Conservation (phyloP, 192 early-diverging fungal species). For the Podila minutissima region DNA sequence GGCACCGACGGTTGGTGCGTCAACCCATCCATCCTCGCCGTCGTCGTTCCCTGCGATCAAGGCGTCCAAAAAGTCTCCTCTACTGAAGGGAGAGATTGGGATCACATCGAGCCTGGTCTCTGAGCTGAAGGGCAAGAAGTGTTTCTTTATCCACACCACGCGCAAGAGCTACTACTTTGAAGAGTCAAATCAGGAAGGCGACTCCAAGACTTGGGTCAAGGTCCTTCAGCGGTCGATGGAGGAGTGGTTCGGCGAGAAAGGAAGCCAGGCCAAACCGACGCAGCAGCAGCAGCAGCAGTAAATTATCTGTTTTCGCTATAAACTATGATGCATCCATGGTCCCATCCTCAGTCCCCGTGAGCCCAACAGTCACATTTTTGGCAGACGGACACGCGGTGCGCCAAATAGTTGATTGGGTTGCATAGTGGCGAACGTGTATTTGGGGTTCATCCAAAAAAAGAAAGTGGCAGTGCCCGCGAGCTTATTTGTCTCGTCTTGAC, state of each 20-base stretch:
- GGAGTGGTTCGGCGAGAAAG: slow-evolving; percentile 39
- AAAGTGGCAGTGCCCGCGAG: slow-evolving; percentile 8
- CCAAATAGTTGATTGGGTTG: no score
- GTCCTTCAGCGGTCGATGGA: slow-evolving; percentile 58
- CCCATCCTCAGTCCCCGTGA: no score
- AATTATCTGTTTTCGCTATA: no score
- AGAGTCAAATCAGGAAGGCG: slow-evolving; percentile 54
- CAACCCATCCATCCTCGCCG: neutral
- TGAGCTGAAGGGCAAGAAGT: slow-evolving; percentile 67
- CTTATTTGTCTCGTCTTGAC: neutral
- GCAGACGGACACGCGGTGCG: no score
- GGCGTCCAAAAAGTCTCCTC: slow-evolving; percentile 55
- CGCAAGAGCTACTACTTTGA: slow-evolving; percentile 69
- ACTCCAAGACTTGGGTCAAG: slow-evolving; percentile 59
- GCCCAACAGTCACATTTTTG: no score
- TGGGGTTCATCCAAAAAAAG: neutral
- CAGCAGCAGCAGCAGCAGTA: no score
- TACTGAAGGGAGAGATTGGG: slow-evolving; percentile 66
- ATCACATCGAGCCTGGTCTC: slow-evolving; percentile 66
- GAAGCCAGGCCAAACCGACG: neutral
- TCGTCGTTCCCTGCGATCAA: slow-evolving; percentile 26
- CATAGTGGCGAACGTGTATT: no score
- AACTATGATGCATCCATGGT: no score
- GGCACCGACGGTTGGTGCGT: neutral
- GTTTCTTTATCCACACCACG: slow-evolving; percentile 72